Base-by-base conservation (phyloP, 306 rosid genomes). In the Cucurbita maxima region DNA sequence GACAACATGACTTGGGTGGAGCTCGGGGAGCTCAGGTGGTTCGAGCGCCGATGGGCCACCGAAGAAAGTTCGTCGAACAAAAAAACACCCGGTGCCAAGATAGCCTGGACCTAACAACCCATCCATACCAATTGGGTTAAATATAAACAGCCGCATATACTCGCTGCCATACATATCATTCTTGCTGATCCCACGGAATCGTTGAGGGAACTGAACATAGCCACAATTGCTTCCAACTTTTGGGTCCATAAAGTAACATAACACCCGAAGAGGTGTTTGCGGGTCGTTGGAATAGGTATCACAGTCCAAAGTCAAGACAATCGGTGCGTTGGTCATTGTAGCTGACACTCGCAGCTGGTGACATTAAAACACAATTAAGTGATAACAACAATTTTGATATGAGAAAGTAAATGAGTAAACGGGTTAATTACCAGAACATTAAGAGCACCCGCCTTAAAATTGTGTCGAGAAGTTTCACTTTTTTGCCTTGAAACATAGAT, bases 381-480 rank as follows among this genome's bases (percentile, higher is more conserved):
- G 14, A 48, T 3, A 1, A 12, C 1, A 3, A 48, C 3, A 50
- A 14, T 3, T 40, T 40, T 40, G 43, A 40, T 4, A 7, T 40
- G 1, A 55, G 4, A 51, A 50, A 50, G 13, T 0, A 13, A 37
- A 58, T 5, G 12, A 19, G 8, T 1, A 38, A 8, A 0, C 8
- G 14, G 56, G 16, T 53, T 78, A 13, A 5, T 50, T 81, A 86
- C 87, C 11, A 83, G 70, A 41, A 62, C 79, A 67, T 86, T 86
- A 1, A 86, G 87, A 51, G 89, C 87, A 30, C 87, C 89, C 4
- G 89, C 85, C 59, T 86, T 86, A 40, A 81, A 86, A 75, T 86
- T 22, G 67, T 86, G 89, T 14, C 19, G 22, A 2, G 85, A 56
- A 12, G 76, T 68, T 63, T 6, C 55, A 68, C 62, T 77, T 25